phyloP scores from a whole-genome alignment of 805 yeast species.

The Debaryomyces hansenii region DNA sequence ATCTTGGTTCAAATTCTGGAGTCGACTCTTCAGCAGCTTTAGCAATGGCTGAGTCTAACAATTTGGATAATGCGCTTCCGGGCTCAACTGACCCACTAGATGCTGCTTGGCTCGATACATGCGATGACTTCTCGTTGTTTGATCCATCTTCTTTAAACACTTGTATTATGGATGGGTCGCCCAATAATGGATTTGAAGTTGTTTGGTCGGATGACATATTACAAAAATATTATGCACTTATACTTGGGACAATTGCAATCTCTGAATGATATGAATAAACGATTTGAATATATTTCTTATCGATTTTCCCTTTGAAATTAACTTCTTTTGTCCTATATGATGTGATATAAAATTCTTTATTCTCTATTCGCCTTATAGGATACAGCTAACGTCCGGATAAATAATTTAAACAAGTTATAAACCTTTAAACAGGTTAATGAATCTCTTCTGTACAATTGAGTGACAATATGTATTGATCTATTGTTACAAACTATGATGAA shows the following conservation, averaged over 20 bases:
- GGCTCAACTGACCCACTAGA: conserved; percentile 19
- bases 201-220: conserved; percentile 4
- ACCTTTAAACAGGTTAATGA: too few species aligned
- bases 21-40: conserved; percentile 46
- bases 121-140: not conserved
- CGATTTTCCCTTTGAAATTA: too few species aligned
- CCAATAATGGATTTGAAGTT: conserved; percentile 19
- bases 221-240: not conserved
- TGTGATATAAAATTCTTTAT: too few species aligned
- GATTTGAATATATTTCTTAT: too few species aligned
- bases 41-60: conserved; percentile 47
- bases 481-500: not conserved
- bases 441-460: not conserved
- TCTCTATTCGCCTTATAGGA: too few species aligned
- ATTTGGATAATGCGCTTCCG: conserved; percentile 38
- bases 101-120: conserved; percentile 3
- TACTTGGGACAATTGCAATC: too few species aligned
- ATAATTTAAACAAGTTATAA: too few species aligned
- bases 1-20: conserved; percentile 23
- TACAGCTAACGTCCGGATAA: too few species aligned
- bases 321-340: too few species aligned
- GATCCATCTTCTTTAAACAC: conserved; percentile 7
- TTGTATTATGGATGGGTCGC: conserved; percentile 33
- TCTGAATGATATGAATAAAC: too few species aligned
- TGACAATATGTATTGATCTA: not conserved